Evolutionary conservation across 108 stramenopile species (phyloP).

Genomic region (Pseudonitzschia multistriata): DNA sequence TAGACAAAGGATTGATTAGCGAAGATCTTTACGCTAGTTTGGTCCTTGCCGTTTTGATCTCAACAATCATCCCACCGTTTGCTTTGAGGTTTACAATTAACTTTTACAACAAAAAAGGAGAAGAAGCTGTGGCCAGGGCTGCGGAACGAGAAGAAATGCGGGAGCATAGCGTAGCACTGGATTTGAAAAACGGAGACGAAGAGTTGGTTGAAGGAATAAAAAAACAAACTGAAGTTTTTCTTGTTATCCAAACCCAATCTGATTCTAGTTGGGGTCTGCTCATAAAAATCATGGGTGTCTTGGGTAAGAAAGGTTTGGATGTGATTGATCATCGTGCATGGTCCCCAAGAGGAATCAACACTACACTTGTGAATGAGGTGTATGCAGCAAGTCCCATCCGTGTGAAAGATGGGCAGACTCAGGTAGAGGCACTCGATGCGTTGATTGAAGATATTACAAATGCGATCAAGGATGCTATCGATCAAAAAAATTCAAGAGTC

Average conservation of each 20-base stretch:
- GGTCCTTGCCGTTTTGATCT: conserved; percentile 68
- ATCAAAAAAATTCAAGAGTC: conserved; percentile 62
- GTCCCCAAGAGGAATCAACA: conserved; percentile 69
- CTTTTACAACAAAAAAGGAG: conserved; percentile 63
- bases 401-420: conserved; percentile 8
- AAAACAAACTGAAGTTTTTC: conserved; percentile 49
- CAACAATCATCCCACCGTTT: conserved; percentile 77
- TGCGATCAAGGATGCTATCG: conserved; percentile 38
- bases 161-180: conserved; percentile 8
- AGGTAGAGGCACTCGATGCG: conserved; percentile 42
- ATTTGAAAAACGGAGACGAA: conserved; percentile 6
- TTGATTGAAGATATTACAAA: conserved; percentile 47
- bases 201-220: conserved; percentile 36
- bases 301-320: conserved; percentile 53
- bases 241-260: conserved; percentile 75
- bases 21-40: conserved; percentile 66
- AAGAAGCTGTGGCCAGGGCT: conserved; percentile 40
- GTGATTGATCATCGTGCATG: conserved; percentile 80
- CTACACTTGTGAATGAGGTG: conserved; percentile 73
- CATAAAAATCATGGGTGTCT: conserved; percentile 51
- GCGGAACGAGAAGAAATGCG: conserved; percentile 54
- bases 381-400: conserved; percentile 51
- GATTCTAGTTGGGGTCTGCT: conserved; percentile 67
- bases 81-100: conserved; percentile 67
- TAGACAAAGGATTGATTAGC: conserved; percentile 48